A percentile compares a stretch with the other conserved stretches of the same genome.
Evolutionary conservation across 495 filamentous ascomycete genomes (phyloP).

Genomic region (Aspergillus sclerotiicarbonarius): DNA sequence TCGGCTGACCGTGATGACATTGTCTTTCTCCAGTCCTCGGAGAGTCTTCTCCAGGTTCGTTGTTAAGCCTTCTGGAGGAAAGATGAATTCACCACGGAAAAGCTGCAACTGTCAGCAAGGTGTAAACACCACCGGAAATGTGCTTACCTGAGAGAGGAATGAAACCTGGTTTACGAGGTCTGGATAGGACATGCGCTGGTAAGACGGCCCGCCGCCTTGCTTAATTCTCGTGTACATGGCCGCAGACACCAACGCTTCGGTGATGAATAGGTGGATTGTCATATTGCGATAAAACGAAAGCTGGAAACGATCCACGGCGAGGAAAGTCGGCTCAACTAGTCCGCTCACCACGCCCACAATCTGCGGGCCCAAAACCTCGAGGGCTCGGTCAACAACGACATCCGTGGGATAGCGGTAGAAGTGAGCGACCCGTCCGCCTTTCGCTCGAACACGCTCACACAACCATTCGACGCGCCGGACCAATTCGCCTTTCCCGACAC

Average conservation of each 20-base stretch:
- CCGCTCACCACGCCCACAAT: constrained; percentile 78
- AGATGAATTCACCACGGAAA: constrained; percentile 96
- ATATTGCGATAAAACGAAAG: constrained; percentile 98
- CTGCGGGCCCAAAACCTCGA: constrained; percentile 86
- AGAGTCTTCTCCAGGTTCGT: constrained; percentile 79
- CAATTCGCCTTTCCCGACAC: constrained; percentile 83
- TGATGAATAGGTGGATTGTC: constrained; percentile 97
- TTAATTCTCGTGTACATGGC: constrained; percentile 90
- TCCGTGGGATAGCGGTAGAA: constrained; percentile 77
- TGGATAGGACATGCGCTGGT: constrained; percentile 73
- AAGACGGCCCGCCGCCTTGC: constrained; percentile 74
- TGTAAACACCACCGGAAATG: background rate
- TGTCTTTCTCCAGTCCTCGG: constrained; percentile 70
- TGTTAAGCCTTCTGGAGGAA: constrained; percentile 77
- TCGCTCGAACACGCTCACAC: constrained; percentile 72
- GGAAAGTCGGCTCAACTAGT: constrained; percentile 84
- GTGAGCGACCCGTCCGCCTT: constrained; percentile 88
- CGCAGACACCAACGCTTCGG: constrained; percentile 82
- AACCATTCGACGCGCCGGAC: constrained; percentile 90
- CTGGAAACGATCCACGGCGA: constrained; percentile 93
- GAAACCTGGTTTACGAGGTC: constrained; percentile 72
- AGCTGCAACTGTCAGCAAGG: constrained; percentile 49
- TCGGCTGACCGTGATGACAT: constrained; percentile 69
- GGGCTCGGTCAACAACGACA: constrained; percentile 80
- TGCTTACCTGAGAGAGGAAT: constrained; percentile 72